Conservation (phyloP, 495 filamentous ascomycete species). For the Hypoxylon fragiforme region DNA sequence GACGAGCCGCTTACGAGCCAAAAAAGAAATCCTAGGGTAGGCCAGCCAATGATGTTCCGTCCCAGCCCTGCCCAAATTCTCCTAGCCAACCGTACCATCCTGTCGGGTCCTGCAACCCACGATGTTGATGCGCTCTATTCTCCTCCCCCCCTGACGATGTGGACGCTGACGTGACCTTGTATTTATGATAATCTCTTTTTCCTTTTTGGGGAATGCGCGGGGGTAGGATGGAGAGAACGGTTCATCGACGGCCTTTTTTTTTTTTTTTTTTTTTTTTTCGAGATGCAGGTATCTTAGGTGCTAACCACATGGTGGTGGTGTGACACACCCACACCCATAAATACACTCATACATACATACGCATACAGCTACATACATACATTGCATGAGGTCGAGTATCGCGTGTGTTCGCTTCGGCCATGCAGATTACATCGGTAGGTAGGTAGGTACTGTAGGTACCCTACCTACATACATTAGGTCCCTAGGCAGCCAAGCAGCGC, state of each 20-base stretch:
- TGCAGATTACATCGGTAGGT: no score
- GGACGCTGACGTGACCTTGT: neutral
- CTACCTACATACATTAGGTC: neutral
- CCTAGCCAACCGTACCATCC: slow-evolving; percentile 21
- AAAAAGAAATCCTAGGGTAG: no score
- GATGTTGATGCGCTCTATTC: neutral
- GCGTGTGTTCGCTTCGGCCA: no score
- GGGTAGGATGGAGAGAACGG: no score
- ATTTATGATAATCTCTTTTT: no score
- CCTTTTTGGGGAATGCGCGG: no score
- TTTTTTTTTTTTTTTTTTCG: no score
- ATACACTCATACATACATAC: no score
- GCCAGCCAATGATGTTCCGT: slow-evolving; percentile 19
- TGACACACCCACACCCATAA: neutral
- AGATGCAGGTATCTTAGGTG: no score
- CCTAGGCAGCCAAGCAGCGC: neutral
- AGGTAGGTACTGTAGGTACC: neutral
- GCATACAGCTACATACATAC: no score
- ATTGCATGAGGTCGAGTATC: no score
- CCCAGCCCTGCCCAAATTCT: slow-evolving; percentile 15
- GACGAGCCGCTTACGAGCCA: slow-evolving; percentile 33
- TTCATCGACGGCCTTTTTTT: no score
- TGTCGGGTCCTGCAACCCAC: slow-evolving; percentile 31
- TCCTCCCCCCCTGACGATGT: neutral
- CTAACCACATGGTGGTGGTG: neutral